Evolutionary conservation across 2,329 filamentous ascomycete genomes (phyloP).

Genomic region (Amesomyces nigricolor): DNA sequence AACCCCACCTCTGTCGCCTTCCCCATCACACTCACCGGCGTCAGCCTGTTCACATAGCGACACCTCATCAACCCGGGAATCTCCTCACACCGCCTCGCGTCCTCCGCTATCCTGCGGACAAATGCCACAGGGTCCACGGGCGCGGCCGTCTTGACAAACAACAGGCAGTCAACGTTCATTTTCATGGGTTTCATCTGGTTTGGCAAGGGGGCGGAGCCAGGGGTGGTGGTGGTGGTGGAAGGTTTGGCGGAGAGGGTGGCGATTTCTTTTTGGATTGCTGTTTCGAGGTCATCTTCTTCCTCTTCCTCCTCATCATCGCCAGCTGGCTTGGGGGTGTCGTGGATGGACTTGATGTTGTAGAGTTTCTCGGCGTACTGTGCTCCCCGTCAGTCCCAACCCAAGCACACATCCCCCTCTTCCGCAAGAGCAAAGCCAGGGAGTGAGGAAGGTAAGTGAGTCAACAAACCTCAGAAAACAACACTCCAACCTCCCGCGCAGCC

Average conservation of each 20-base stretch:
- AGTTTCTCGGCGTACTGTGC: conserved; percentile 59
- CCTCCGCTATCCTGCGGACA: conserved; percentile 49
- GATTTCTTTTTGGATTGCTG: conserved; percentile 67
- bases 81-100: conserved; percentile 42
- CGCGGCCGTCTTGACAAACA: conserved; percentile 54
- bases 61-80: conserved; percentile 39
- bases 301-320: conserved; percentile 35
- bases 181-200: conserved; percentile 46
- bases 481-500: conserved; percentile 60
- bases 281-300: conserved; percentile 61
- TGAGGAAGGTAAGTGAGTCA: not conserved
- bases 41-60: conserved; percentile 55
- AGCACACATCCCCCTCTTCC: too few species aligned
- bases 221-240: conserved; percentile 28
- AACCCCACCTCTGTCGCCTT: conserved; percentile 67
- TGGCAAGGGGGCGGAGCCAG: conserved; percentile 40
- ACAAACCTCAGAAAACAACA: conserved; percentile 61
- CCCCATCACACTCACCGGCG: conserved; percentile 47
- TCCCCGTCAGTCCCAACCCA: conserved; percentile 10
- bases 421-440: not conserved
- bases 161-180: conserved; percentile 55
- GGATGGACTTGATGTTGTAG: conserved; percentile 45
- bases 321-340: conserved; percentile 27
- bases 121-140: conserved; percentile 53
- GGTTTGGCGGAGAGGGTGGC: conserved; percentile 48